phyloP scores from a whole-genome alignment of 2,329 filamentous ascomycete species.

The Sclerotinia sclerotiorum region DNA sequence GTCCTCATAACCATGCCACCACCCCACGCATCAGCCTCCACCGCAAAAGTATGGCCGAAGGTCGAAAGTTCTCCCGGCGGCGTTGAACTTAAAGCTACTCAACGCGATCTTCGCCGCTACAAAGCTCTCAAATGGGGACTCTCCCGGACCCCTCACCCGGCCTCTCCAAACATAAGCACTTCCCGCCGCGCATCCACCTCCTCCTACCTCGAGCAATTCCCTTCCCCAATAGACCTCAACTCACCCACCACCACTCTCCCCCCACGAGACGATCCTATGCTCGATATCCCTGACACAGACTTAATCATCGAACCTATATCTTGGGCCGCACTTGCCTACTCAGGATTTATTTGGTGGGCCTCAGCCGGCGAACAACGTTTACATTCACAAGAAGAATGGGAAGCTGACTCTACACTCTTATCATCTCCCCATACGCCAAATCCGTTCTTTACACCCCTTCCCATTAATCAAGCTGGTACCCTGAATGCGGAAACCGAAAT shows the following conservation, averaged over 20 bases:
- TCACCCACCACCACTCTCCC: conserved; percentile 33
- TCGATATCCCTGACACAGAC: conserved; percentile 52
- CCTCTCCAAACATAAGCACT: conserved; percentile 25
- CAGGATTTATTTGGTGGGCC: conserved; percentile 88
- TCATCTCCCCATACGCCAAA: conserved; percentile 31
- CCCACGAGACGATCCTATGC: conserved; percentile 42
- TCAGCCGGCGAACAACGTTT: conserved; percentile 72
- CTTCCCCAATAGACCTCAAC: conserved; percentile 21
- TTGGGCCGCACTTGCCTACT: conserved; percentile 75
- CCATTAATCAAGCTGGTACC: conserved; percentile 19
- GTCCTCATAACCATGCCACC: conserved; percentile 81
- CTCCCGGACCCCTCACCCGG: conserved; percentile 41
- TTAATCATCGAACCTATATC: conserved; percentile 61
- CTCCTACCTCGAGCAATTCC: conserved; percentile 30
- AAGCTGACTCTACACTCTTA: conserved; percentile 56
- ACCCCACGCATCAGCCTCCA: conserved; percentile 55
- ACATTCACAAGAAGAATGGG: conserved; percentile 60
- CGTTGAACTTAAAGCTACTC: conserved; percentile 74
- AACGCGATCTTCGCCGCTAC: conserved; percentile 84
- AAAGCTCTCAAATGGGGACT: conserved; percentile 66
- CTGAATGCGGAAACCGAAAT: conserved; percentile 54
- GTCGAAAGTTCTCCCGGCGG: conserved; percentile 64
- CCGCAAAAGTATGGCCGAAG: conserved; percentile 70
- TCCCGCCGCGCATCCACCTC: conserved; percentile 24
- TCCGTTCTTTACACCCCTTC: conserved; percentile 43